Evolutionary conservation across 345 rosid genomes (phyloP).

Genomic region (Euphorbia peplus): DNA sequence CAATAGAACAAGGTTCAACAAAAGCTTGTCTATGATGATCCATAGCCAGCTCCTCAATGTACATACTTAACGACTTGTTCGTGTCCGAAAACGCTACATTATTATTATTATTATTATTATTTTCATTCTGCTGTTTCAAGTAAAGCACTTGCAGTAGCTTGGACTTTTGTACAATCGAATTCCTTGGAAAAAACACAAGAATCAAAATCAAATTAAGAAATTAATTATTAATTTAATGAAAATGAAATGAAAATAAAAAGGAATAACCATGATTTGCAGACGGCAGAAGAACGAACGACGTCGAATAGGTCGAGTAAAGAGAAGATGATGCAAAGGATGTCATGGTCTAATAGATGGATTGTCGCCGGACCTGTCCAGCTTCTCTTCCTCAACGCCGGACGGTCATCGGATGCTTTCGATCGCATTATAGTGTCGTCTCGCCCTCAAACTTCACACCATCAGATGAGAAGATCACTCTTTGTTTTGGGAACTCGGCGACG

Average conservation of each 20-base stretch:
- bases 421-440: conserved; percentile 14
- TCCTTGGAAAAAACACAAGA: conserved; percentile 36
- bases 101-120: conserved; percentile 16
- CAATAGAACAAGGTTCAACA: conserved; percentile 41
- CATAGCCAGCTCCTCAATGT: conserved; percentile 58
- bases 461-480: no score
- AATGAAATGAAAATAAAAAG: background rate
- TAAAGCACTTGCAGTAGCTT: conserved; percentile 52
- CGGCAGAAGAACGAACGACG: conserved; percentile 71
- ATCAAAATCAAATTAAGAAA: background rate
- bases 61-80: conserved; percentile 36
- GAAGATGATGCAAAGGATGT: conserved; percentile 64
- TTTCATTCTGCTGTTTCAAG: conserved; percentile 33
- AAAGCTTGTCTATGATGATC: conserved; percentile 57
- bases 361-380: conserved; percentile 29
- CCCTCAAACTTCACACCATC: background rate
- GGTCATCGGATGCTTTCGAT: conserved; percentile 24
- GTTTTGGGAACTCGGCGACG: no score
- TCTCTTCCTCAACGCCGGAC: conserved; percentile 45
- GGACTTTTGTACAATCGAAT: conserved; percentile 43
- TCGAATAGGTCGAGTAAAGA: conserved; percentile 69
- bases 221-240: no score
- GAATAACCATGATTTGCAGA: conserved; percentile 71
- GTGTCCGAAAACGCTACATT: conserved; percentile 7
- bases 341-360: conserved; percentile 46